Base-by-base conservation (phyloP, 1,139 yeast genomes). In the Diutina pseudorugosa region DNA sequence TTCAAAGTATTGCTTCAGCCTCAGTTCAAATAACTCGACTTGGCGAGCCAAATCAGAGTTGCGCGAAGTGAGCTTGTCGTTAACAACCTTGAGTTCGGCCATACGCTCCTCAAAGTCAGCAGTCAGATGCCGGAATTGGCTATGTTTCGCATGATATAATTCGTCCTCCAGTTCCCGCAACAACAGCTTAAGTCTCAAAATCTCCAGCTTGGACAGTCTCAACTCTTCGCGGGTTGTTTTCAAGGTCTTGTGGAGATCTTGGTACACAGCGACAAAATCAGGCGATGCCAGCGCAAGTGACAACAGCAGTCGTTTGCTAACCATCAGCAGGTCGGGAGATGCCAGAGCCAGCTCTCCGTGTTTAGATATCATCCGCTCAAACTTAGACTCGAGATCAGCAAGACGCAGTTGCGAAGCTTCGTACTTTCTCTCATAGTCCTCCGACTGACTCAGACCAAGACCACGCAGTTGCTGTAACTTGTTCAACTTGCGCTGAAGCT, bases 1-100 rank as follows among this genome's bases (percentile, higher is more conserved):
- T 55, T 75, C 73, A 60, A 77, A 81, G 61, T 88, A 86, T 58
- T 85, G 88, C 50, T 87, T 93, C 16, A 95, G 82, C 55, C 96
- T 76, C 44, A 72, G 69, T 61, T 82, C 85, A 65, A 85, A 89
- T 50, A 77, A 75, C 1, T 69, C 64, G 20, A 56, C 49, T 36
- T 47, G 47, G 11, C 23, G 49, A 30, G 54, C 53, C 40, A 85
- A 65, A 23, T 85, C 88, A 2, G 60, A 57, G 57, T 77, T 80
- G 55, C 77, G 78, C n/a, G 73, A 62, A 23, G 66, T 65, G 47
- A 82, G 65, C 2, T 81, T 75, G 53, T 83, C 83, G 47, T 83
- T 67, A 51, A 76, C 76, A 7, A 83, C 73, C 54, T 72, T 75
- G 50, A 73, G 59, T 47, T 67, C 68, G 0, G 78, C 77, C 49